Evolutionary conservation across 495 filamentous ascomycete genomes (phyloP), one percentile per base, ranked within the genome.

Genomic region (Oleoguttula mirabilis): DNA sequence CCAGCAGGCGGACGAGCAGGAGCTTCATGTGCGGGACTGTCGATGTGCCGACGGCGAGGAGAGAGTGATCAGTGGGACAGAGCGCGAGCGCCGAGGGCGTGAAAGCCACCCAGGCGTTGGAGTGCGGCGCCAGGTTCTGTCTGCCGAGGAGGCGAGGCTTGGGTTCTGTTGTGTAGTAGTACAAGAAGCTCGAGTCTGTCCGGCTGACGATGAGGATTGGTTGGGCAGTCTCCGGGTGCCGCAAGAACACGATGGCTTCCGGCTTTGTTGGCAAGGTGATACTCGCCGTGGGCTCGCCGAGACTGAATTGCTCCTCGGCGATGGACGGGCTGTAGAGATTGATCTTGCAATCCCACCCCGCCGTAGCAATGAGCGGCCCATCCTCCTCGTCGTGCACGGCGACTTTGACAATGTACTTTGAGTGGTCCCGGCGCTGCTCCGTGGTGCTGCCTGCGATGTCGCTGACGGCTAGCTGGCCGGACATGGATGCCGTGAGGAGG

Each of bases 21-120:
- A 82, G 60, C 51, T 80, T 81, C 73, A 81, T 69, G 48, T 79
- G 69, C 2, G 79, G 78, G 0, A 75, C 59, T 0, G 72, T 63
- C 3, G 71, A 77, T 2, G 77, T 80, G 11, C 71, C 77, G 6
- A 82, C 66, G 1, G 79, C 79, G 1, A 82, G 35, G 3, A 82
- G 53, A 5, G 58, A 57, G 0, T 70, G 62, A 45, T 80, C 69
- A 3, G 56, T 59, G 0, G 78, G 79, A 41, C 60, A 73, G 8
- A 77, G 53, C 2, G 73, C 66, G 22, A 83, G 54, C 39, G 67
- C 66, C 20, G 73, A 71, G 0, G 77, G 76, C 3, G 76, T 75
- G 49, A 81, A 82, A 3, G 72, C 61, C 12, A 75, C 56, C 76
- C 77, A 81, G 10, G 77, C 65, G 48, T 71, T 76, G n/a, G 73